Base-by-base conservation (phyloP, 371 early-diverging fungal genomes). In the Apophysomyces elegans region DNA sequence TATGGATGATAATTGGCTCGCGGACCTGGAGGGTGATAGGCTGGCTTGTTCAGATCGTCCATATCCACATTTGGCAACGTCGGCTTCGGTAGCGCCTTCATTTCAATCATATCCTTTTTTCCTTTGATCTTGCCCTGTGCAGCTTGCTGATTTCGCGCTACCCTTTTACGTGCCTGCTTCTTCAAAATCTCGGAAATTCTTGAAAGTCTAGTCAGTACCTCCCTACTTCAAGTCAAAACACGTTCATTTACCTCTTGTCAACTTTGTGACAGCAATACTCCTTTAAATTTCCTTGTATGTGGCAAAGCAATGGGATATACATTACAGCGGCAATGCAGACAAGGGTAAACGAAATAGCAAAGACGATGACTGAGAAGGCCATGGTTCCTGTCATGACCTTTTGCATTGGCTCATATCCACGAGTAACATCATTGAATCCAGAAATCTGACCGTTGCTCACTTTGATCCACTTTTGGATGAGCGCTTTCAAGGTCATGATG, bases 191-290 rank as follows among this genome's bases (percentile, higher is more conserved):
- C 65, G 13, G 69, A 41, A 38, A 72, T 68, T 16, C 73, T 72
- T 57, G 36, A 47, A 12, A 12, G 11, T 41, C 7, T 2, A 26
- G 12, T 39, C 44, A 13, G 36, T 45, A 35, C 44, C 21, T 16
- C 43, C 18, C 37, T 50, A 32, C 32, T 36, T n/a, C 7, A 21
- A 35, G 7, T 8, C 59, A n/a, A 26, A 26, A 26, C 32, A 26
- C 32, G 32, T 26, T 58, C 13, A 4, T 68, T 68, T 77, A 86
- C 78, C 95, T 78, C 72, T 95, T 96, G 75, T 95, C 96, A 14
- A 96, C 89, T 74, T 92, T 93, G 80, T 94, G 93, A 69, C 93
- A 93, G 68, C 93, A 93, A 68, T 91, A 96, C 70, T 96, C 96
- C 74, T 96, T 96, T 61, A 96, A 76, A 67, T 95, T 96, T 18